These are phyloP conservation scores for Colletotrichum coccodes DNA, from an alignment of 2,329 filamentous ascomycete genomes.

Conservation along the genomic window DNA sequence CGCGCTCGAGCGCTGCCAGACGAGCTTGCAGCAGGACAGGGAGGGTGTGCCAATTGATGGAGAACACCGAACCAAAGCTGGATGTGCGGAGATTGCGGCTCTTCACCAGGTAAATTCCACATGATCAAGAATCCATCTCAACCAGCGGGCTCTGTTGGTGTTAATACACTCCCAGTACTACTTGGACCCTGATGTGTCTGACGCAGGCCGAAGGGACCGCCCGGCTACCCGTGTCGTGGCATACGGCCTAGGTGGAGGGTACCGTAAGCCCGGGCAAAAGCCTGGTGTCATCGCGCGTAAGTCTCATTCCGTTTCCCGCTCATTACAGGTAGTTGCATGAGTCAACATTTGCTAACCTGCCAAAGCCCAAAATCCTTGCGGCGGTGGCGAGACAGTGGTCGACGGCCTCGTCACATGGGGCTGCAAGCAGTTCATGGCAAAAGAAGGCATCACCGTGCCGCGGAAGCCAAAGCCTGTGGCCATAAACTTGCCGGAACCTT, in stretches of 20 bases:
- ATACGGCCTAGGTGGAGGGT: no score
- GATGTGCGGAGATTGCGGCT: not conserved
- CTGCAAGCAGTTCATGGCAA: not conserved
- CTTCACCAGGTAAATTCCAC: not conserved
- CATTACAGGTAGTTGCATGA: accelerated
- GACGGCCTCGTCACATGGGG: not conserved
- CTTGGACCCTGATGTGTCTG: not conserved
- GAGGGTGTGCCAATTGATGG: not conserved
- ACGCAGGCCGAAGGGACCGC: not conserved
- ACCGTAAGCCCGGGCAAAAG: not conserved
- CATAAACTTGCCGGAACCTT: not conserved
- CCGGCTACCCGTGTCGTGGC: not conserved
- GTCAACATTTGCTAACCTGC: not conserved
- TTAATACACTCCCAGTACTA: not conserved
- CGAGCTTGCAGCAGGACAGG: not conserved
- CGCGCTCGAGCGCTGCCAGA: not conserved
- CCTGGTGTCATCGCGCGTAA: not conserved
- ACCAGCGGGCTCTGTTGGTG: not conserved
- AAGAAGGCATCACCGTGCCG: not conserved
- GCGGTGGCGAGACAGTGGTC: not conserved
- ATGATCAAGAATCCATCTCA: not conserved
- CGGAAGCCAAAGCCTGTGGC: not conserved
- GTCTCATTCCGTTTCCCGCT: not conserved
- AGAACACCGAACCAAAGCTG: not conserved
- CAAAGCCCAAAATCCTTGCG: not conserved